Evolutionary conservation across 495 filamentous ascomycete species (phyloP), one percentile per base, ranked within the genome.

Genomic region (Alectoria sarmentosa): DNA sequence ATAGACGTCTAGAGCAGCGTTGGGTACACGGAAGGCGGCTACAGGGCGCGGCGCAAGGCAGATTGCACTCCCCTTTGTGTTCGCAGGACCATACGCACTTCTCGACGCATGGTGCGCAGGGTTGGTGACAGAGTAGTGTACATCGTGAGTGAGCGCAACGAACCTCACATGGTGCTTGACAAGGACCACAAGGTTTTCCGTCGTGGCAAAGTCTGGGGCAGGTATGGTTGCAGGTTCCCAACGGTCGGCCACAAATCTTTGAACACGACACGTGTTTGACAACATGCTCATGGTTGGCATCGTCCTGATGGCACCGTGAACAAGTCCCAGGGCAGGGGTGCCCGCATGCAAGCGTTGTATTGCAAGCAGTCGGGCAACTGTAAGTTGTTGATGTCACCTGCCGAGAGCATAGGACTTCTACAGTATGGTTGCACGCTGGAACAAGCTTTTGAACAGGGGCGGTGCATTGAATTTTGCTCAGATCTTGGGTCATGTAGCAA

Each of bases 1-100:
- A 30, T 1, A 93, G 74, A 1, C 58, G 30, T 41, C 79, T 74
- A 2, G 76, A 69, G 62, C 90, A 94, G 6, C 90, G 79, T 54
- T 78, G 66, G 0, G 83, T 84, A 66, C 90, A 96, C 28, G 85
- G 87, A 0, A 90, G 73, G 56, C 79, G 78, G 61, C 89, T 82
- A 66, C 82, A 83, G 0, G 84, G 83, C 17, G 84, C 88, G 1
- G 77, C 78, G 64, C 80, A 87, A 38, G 88, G 87, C 81, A 90
- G 82, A n/a, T 77, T 74, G 63, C 86, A 88, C 44, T 69, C 62
- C 13, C 76, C 75, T 11, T 71, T 67, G 71, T 90, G 86, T 10
- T 77, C 68, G 70, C 88, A 90, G 11, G 68, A 65, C 56, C 80
- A 89, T 9, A 78, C 69, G 67, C 87, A 90, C 49, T 73, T 68